These are phyloP conservation scores for Ulmus americana DNA, from an alignment of 331 rosid genomes.

Conservation along the genomic window DNA sequence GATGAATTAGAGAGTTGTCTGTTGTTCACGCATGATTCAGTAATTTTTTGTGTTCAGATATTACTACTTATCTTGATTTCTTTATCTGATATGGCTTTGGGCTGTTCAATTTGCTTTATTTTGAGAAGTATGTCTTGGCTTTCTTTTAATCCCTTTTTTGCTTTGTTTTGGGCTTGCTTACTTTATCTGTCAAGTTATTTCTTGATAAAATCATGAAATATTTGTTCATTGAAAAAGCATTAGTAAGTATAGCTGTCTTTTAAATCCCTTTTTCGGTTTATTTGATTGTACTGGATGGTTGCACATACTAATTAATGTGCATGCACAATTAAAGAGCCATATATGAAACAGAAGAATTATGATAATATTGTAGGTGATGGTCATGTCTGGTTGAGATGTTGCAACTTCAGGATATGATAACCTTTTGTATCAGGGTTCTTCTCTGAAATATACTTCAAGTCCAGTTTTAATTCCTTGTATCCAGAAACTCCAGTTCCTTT, in stretches of 20 bases:
- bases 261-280: background rate
- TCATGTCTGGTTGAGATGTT: no score
- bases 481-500: background rate
- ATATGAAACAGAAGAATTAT: background rate
- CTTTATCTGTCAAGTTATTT: background rate
- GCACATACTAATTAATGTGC: background rate
- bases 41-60: no score
- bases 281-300: background rate
- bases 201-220: background rate
- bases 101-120: no score
- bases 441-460: no score
- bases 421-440: no score
- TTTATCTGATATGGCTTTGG: no score
- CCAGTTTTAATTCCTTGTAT: background rate
- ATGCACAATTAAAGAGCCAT: background rate
- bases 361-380: background rate
- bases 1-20: no score
- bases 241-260: background rate
- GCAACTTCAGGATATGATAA: no score
- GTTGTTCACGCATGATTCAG: no score
- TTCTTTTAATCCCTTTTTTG: background rate
- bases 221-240: background rate
- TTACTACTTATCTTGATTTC: no score
- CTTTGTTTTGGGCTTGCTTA: background rate
- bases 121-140: no score